These are phyloP conservation scores for Peltaster fructicola DNA, from an alignment of 2,329 filamentous ascomycete species.

Conservation along the genomic window DNA sequence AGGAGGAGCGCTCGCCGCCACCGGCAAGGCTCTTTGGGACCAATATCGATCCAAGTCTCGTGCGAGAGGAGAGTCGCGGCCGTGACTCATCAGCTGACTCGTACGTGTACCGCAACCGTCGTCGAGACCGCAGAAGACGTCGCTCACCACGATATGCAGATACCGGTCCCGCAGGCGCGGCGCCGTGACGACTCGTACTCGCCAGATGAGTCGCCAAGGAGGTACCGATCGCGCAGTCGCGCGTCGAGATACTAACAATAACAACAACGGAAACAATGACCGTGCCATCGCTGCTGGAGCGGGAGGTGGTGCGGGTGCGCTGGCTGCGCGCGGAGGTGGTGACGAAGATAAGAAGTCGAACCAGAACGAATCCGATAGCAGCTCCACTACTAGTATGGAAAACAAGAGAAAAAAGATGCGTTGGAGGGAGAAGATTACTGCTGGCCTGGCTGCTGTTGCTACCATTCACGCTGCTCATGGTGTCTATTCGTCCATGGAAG, in stretches of 20 bases:
- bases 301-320: constrained; percentile 15
- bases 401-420: constrained; percentile 44
- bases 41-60: constrained; percentile 37
- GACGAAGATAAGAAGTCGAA: constrained; percentile 5
- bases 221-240: constrained; percentile 17
- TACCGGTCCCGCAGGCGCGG: no score
- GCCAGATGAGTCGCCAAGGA: constrained; percentile 17
- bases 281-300: constrained; percentile 21
- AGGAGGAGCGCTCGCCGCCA: constrained; percentile 31
- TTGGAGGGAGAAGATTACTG: constrained; percentile 48
- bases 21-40: constrained; percentile 35
- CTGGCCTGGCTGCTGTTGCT: constrained; percentile 48
- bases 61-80: no score
- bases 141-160: constrained; percentile 23
- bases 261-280: constrained; percentile 25
- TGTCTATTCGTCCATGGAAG: constrained; percentile 45
- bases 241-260: constrained; percentile 20
- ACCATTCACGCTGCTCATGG: constrained; percentile 52
- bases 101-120: constrained; percentile 32
- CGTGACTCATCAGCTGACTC: constrained; percentile 32
- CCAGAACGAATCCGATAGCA: constrained; percentile 15
- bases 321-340: constrained; percentile 6
- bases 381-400: constrained; percentile 37
- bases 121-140: constrained; percentile 21
- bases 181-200: no score